Evolutionary conservation across 345 rosid species (phyloP).

Genomic region (Gossypium stocksii): DNA sequence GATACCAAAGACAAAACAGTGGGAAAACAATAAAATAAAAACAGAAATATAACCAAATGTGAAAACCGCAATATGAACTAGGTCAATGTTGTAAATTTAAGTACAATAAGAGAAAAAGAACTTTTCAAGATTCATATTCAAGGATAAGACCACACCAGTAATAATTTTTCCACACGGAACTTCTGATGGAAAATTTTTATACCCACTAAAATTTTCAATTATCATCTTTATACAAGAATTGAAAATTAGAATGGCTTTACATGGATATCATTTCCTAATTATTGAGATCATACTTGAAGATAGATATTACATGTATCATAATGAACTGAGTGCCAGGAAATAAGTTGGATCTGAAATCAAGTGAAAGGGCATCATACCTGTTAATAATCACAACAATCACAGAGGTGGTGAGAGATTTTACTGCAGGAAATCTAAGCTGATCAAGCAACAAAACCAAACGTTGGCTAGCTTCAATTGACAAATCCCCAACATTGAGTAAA

Average conservation of each 20-base stretch:
- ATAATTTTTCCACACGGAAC: background rate
- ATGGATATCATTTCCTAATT: background rate
- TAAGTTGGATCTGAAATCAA: slow-evolving; percentile 9
- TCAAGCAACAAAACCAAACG: slow-evolving; percentile 79
- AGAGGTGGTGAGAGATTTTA: slow-evolving; percentile 63
- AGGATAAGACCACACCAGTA: background rate
- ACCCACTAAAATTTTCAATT: background rate
- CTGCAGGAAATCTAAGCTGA: slow-evolving; percentile 83
- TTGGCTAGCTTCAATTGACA: slow-evolving; percentile 87
- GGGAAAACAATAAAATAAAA: background rate
- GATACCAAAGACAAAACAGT: slow-evolving; percentile 15
- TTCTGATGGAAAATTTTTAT: background rate
- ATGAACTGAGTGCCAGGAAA: background rate
- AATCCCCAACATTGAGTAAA: slow-evolving; percentile 72
- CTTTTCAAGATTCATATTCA: background rate
- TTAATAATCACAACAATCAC: slow-evolving; percentile 69
- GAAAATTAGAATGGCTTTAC: background rate
- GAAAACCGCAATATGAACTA: background rate
- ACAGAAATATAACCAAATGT: background rate
- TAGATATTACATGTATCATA: background rate
- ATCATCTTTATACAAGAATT: background rate
- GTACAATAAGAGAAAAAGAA: background rate
- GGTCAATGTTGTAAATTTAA: background rate
- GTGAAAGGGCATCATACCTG: slow-evolving; percentile 37
- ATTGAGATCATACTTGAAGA: background rate